Base-by-base conservation (phyloP, 2,329 filamentous ascomycete genomes). In the Penicillium digitatum region DNA sequence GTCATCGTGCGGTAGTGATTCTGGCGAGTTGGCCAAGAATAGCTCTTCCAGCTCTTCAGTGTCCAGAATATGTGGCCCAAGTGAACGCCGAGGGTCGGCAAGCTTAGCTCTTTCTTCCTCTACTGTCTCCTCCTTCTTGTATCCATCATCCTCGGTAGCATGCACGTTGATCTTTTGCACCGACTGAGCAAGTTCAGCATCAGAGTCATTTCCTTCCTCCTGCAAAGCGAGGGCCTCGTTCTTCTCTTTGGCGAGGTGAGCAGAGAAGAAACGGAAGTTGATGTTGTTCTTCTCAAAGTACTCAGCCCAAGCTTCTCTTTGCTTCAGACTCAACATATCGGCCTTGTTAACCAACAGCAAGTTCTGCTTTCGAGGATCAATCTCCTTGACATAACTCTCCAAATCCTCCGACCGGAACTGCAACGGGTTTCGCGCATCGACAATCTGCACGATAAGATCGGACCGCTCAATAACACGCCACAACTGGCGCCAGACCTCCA, bases 391-490 rank as follows among this genome's bases (percentile, higher is more conserved):
- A 65, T 99, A 99, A 62, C 79, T 81, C 70, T 97, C 94, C 58
- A 99, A 76, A 78, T 99, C 94, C 64, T 95, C 93, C 5, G 89
- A 96, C 55, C 95, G 85, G 77, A 97, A 99, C 64, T 97, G 82
- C 18, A 99, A 79, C 2, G 94, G 94, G 72, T 96, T 96, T 68
- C 94, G 82, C 9, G 95, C 94, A 77, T 99, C 94, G 51, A 99
- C 94, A 78, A 99, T 99, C 78, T 99, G 94, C 34, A 99, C 94
- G 3, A 99, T 84, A 38, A 99, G 78, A 73, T 99, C 94, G 16
- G 91, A 96, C 58, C 94, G 82, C 79, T 99, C 94, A 66, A 99
- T 96, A 55, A 99, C 94, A 76, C 94, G 85, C 94, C 94, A 99
- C 65, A 99, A 71, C 74, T 99, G 94, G 70, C 94, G 86, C 94